Evolutionary conservation across 2,329 filamentous ascomycete genomes (phyloP), one percentile per base, ranked within the genome.

Genomic region (Trichoderma breve): DNA sequence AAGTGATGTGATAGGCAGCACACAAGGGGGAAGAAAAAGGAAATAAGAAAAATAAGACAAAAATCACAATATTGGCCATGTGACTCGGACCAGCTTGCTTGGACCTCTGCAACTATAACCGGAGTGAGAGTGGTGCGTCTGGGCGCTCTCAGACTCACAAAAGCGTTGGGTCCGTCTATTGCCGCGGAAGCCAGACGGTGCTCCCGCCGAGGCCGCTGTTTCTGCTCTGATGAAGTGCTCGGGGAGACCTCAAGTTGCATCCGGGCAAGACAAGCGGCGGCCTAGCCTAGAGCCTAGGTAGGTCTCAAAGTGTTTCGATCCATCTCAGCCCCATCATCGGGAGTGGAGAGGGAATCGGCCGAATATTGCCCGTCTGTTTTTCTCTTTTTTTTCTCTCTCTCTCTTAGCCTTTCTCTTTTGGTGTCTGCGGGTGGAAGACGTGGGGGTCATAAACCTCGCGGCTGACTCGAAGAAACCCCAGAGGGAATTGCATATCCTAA

Each of bases 311-410:
- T 36, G 28, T 69, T 69, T 61, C 66, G 66, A 69, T 60, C 26
- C 55, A 60, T 69, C 55, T 69, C 66, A 69, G 66, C 66, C 66
- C 66, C 66, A 51, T 69, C 26, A 60, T 61, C 55, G 36, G 36
- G 36, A n/a, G 36, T 21, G 24, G 55, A 34, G 24, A 36, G 32
- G 9, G 53, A 61, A 30, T 68, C 55, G 55, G 66, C 66, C 66
- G 55, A 69, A 32, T 47, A 18, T 57, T 61, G 66, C 55, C 66
- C 55, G 66, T 9, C 55, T 51, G 18, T 21, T 30, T 60, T 61
- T 58, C 28, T 64, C n/a, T 47, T 34, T 47, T 24, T 24, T 15
- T 60, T 60, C 30, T 30, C 24, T 30, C n/a, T 51, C 5, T 21
- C 36, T 14, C 6, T 47, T 65, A 8, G 43, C n/a, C n/a, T 28